Evolutionary conservation across 2,329 filamentous ascomycete species (phyloP).

Genomic region (Fusarium abutilonis): DNA sequence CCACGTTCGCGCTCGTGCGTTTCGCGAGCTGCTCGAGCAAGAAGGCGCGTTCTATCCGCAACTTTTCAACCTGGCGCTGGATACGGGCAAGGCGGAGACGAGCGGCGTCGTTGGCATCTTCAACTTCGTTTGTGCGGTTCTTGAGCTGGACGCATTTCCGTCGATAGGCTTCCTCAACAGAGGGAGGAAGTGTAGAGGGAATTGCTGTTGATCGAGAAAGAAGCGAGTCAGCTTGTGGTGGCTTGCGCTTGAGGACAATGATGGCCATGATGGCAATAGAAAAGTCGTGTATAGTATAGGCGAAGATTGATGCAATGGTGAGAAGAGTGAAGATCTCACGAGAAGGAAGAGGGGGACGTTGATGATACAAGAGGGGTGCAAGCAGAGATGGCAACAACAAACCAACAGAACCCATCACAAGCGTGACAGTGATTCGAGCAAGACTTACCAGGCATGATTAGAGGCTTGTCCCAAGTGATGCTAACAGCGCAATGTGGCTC

Average conservation of each 20-base stretch:
- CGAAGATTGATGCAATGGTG: constrained; percentile 7
- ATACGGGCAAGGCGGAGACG: constrained; percentile 81
- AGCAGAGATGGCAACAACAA: constrained; percentile 24
- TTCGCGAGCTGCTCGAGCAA: constrained; percentile 77
- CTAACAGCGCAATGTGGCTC: not conserved
- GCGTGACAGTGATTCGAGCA: constrained; percentile 9
- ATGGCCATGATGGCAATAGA: constrained; percentile 46
- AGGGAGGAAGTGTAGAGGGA: constrained; percentile 77
- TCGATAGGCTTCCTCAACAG: constrained; percentile 94
- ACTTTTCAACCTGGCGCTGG: constrained; percentile 87
- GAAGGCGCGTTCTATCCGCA: constrained; percentile 85
- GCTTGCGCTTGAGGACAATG: constrained; percentile 50
- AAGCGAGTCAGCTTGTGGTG: constrained; percentile 51
- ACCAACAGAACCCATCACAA: constrained; percentile 34
- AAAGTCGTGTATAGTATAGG: constrained; percentile 10
- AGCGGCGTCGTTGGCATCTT: constrained; percentile 87
- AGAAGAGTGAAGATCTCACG: constrained; percentile 7
- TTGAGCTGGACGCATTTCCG: constrained; percentile 96
- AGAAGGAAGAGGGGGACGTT: constrained; percentile 10
- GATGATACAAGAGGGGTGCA: constrained; percentile 29
- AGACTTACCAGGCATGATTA: constrained; percentile 36
- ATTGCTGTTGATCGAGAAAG: constrained; percentile 53
- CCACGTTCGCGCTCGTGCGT: constrained; percentile 77
- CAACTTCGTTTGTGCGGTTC: constrained; percentile 89
- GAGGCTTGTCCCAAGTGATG: constrained; percentile 7